Evolutionary conservation across 192 early-diverging fungal genomes (phyloP).

Genomic region (Chytriomyces confervae): DNA sequence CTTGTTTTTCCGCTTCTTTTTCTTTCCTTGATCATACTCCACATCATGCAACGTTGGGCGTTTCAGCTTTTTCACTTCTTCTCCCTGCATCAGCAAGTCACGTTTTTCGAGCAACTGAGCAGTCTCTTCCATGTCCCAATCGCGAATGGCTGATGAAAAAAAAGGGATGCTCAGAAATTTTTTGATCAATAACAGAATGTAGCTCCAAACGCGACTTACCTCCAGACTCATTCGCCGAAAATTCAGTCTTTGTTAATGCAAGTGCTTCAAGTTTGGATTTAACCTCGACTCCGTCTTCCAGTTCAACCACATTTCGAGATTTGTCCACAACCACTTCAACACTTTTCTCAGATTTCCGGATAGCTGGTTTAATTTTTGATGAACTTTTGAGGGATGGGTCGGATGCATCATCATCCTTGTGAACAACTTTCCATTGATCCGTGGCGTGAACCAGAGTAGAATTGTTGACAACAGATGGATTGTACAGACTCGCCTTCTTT

Average conservation of each 20-base stretch:
- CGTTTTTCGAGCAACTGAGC: slow-evolving; percentile 13
- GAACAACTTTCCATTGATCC: slow-evolving; percentile 14
- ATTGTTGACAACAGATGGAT: slow-evolving; percentile 17
- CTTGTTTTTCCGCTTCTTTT: slow-evolving; percentile 29
- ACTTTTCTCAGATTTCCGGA: background rate
- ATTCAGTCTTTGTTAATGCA: background rate
- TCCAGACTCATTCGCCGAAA: slow-evolving; percentile 1
- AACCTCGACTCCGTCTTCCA: background rate
- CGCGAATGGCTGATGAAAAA: background rate
- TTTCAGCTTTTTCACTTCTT: slow-evolving; percentile 2
- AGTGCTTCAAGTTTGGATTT: background rate
- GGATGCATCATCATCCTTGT: background rate
- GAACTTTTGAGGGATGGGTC: background rate
- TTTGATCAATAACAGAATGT: background rate
- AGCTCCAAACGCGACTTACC: background rate
- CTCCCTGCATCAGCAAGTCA: slow-evolving; percentile 17
- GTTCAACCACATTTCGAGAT: background rate
- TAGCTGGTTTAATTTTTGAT: background rate
- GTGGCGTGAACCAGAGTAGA: slow-evolving; percentile 9
- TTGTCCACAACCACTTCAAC: slow-evolving; percentile 13
- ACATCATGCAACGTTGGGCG: slow-evolving; percentile 25
- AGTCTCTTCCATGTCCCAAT: slow-evolving; percentile 28
- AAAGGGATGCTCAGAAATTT: background rate
- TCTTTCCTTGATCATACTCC: slow-evolving; percentile 40
- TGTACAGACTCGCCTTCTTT: slow-evolving; percentile 13